Percentiles rank a stretch among this genome's conserved stretches.
Evolutionary conservation across 176 grass and related monocot genomes (phyloP).

Genomic region (Metroxylon sagu): DNA sequence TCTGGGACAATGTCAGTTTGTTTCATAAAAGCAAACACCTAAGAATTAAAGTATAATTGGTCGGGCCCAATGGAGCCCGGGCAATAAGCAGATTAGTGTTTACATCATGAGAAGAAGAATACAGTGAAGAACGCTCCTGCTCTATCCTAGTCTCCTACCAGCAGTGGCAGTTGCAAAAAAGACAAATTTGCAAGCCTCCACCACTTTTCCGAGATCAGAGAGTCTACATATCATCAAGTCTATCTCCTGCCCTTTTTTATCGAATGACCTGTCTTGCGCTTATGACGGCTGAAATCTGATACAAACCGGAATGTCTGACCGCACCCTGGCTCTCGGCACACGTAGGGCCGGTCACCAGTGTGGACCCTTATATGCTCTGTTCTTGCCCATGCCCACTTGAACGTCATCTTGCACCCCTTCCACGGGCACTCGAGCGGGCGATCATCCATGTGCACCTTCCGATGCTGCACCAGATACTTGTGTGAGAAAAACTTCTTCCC

Average conservation of each 20-base stretch:
- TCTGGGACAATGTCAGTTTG: no score
- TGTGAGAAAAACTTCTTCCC: conserved; percentile 96
- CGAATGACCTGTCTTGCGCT: conserved; percentile 94
- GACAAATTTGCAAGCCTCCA: no score
- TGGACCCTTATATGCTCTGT: conserved; percentile 97
- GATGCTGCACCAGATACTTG: conserved; percentile 91
- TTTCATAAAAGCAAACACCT: no score
- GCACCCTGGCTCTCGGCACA: conserved; percentile 71
- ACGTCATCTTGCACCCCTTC: conserved; percentile 81
- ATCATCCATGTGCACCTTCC: conserved; percentile 93
- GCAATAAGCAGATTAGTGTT: no score
- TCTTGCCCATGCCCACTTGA: conserved; percentile 97
- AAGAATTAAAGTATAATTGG: no score
- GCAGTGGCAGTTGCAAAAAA: no score
- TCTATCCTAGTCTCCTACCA: no score
- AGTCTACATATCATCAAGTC: no score
- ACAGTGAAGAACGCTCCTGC: no score
- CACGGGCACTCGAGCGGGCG: conserved; percentile 73
- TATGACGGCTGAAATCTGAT: conserved; percentile 95
- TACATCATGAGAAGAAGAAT: no score
- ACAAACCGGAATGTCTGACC: conserved; percentile 95
- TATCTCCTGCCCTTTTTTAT: conserved; percentile 36
- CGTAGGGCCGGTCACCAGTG: conserved; percentile 74
- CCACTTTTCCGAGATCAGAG: no score
- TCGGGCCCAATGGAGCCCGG: no score